Evolutionary conservation across 441 rosid genomes (phyloP).

Genomic region (Gossypium schwendimanii): DNA sequence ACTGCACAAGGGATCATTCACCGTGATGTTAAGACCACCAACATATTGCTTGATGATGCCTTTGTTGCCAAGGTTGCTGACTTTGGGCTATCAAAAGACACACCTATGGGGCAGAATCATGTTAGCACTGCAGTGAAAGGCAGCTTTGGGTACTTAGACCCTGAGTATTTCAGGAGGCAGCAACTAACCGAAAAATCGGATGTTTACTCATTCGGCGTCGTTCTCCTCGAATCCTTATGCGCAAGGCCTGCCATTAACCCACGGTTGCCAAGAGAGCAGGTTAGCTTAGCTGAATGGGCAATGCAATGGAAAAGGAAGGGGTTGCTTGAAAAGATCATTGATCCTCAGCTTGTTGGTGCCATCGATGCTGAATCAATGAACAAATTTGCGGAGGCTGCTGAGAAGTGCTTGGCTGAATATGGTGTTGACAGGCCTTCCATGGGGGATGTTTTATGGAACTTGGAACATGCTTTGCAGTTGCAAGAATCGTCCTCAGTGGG

Average conservation of each 20-base stretch:
- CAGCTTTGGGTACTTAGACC: conserved; percentile 80
- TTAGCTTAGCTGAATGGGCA: conserved; percentile 88
- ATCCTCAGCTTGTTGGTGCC: conserved; percentile 54
- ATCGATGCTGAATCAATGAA: conserved; percentile 80
- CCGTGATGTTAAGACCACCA: conserved; percentile 81
- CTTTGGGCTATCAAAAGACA: conserved; percentile 81
- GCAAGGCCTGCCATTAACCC: conserved; percentile 78
- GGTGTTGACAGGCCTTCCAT: conserved; percentile 86
- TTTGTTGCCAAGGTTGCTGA: conserved; percentile 88
- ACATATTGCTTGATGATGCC: conserved; percentile 70
- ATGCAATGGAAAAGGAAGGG: conserved; percentile 92
- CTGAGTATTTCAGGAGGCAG: conserved; percentile 74
- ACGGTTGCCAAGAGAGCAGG: conserved; percentile 68
- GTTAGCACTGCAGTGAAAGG: conserved; percentile 90
- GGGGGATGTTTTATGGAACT: conserved; percentile 94
- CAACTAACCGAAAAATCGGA: conserved; percentile 80
- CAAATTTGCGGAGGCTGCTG: conserved; percentile 80
- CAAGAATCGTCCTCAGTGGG: conserved; percentile 65
- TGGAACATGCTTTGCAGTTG: conserved; percentile 87
- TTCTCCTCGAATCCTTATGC: conserved; percentile 66
- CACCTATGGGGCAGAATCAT: conserved; percentile 60
- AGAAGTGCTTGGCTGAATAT: conserved; percentile 78
- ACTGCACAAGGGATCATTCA: conserved; percentile 84
- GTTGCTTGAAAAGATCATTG: conserved; percentile 63
- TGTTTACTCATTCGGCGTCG: conserved; percentile 86